phyloP scores from a whole-genome alignment of 495 filamentous ascomycete genomes.

The Aspergillus campestris region DNA sequence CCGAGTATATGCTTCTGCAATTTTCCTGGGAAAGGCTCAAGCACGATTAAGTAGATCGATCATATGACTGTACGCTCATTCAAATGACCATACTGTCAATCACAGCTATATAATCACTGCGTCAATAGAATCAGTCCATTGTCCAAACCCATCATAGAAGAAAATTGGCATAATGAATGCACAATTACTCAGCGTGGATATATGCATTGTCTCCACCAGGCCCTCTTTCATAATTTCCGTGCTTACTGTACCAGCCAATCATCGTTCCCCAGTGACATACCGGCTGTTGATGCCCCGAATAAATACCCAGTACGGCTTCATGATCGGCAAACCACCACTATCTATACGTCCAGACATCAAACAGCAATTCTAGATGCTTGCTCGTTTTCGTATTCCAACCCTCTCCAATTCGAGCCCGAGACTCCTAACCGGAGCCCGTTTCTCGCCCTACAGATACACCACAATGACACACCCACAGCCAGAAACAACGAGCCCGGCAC shows the following conservation, averaged over 20 bases:
- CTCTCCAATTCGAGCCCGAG: too few relatives aligned
- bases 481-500: not conserved
- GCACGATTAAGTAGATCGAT: not conserved
- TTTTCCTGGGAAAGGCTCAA: not conserved
- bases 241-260: conserved; percentile 8
- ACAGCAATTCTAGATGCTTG: too few relatives aligned
- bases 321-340: not conserved
- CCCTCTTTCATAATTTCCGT: not conserved
- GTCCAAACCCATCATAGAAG: too few relatives aligned
- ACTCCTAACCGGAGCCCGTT: too few relatives aligned
- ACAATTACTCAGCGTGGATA: not conserved
- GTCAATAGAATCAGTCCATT: too few relatives aligned
- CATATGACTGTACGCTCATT: too few relatives aligned
- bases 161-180: too few relatives aligned
- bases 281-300: not conserved
- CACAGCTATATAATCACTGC: too few relatives aligned
- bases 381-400: too few relatives aligned
- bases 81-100: too few relatives aligned
- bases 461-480: not conserved
- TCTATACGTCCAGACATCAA: not conserved
- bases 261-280: conserved; percentile 7
- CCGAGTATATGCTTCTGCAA: not conserved
- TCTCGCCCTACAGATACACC: not conserved
- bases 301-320: not conserved
- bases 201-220: not conserved